Conservation (phyloP, 352 stramenopile genomes). For the Phytophthora cajani region DNA sequence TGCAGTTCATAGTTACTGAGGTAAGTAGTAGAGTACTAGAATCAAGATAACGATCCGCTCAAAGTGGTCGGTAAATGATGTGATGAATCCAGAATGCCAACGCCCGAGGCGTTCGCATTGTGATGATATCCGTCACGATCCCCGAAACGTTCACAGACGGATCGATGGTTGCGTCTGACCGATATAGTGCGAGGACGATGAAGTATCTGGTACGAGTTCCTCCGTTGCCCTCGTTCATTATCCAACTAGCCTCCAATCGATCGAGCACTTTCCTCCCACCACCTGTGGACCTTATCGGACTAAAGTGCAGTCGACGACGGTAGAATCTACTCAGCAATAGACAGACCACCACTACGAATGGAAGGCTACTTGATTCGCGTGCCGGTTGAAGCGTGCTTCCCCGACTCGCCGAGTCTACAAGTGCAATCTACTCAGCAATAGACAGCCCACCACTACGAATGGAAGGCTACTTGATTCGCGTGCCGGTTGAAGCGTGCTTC, state of each 20-base stretch:
- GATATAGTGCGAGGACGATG: constrained; percentile 28
- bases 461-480: constrained; percentile 78
- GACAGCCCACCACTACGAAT: constrained; percentile 33
- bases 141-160: constrained; percentile 20
- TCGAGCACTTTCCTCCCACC: neutral
- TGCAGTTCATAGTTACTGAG: constrained; percentile 1
- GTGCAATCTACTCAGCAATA: constrained; percentile 1
- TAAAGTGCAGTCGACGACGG: neutral
- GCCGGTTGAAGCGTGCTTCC: constrained; percentile 40
- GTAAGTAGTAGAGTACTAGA: neutral
- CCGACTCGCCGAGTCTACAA: constrained; percentile 13
- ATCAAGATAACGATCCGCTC: constrained; percentile 2
- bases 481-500: constrained; percentile 47
- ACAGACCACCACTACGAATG: constrained; percentile 36
- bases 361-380: constrained; percentile 79
- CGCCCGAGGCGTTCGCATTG: constrained; percentile 2
- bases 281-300: constrained; percentile 10
- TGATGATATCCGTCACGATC: constrained; percentile 27
- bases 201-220: constrained; percentile 12
- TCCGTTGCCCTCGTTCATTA: constrained; percentile 25
- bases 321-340: neutral
- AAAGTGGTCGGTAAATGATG: neutral
- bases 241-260: constrained; percentile 13
- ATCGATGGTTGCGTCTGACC: constrained; percentile 15
- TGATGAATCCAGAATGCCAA: constrained; percentile 7